Evolutionary conservation across 305 asterid species (phyloP), one percentile per base, ranked within the genome.

Genomic region (Fraxinus dipetala): DNA sequence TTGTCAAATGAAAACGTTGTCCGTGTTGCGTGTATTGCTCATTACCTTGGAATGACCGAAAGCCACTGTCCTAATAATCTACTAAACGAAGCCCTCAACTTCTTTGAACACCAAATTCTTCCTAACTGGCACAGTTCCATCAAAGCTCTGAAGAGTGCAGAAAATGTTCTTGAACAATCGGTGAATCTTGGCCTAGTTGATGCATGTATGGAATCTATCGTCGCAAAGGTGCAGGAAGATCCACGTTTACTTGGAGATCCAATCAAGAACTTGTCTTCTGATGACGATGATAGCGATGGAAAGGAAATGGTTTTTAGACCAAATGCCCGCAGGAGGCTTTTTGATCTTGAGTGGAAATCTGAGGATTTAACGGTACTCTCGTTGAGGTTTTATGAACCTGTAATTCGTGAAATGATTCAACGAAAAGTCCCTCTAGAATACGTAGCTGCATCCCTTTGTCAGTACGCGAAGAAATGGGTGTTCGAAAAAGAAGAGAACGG

Each of bases 1-100:
- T 85, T 94, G 3, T 84, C 95, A 1, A 45, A 92, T 1, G 92
- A 93, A 51, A 94, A 95, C 83, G 90, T 88, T 0, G 82, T 92
- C 22, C 91, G 85, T 3, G 88, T 95, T 0, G 88, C 91, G 31
- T 90, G 95, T 72, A 78, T 91, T 1, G 94, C 99, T 16, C 78
- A 92, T 43, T 87, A 90, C 88, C 95, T 95, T 0, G 96, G 86
- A 11, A 95, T 95, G 99, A 89, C 93, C 0, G 98, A 94, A 6
- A 79, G 54, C 8, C 94, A 93, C 34, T 82, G 89, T 84, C 76
- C 83, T 1, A 87, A 90, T 79, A 95, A 94, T 84, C 89, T 95
- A 4, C 34, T 88, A 3, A 85, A 45, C 80, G 85, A 59, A 61
- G 90, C 95, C 2, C 13, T 92, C 63, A 5, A 72, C 26, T 93